Base-by-base conservation (phyloP, 2,329 filamentous ascomycete species). In the Ustulina deusta region DNA sequence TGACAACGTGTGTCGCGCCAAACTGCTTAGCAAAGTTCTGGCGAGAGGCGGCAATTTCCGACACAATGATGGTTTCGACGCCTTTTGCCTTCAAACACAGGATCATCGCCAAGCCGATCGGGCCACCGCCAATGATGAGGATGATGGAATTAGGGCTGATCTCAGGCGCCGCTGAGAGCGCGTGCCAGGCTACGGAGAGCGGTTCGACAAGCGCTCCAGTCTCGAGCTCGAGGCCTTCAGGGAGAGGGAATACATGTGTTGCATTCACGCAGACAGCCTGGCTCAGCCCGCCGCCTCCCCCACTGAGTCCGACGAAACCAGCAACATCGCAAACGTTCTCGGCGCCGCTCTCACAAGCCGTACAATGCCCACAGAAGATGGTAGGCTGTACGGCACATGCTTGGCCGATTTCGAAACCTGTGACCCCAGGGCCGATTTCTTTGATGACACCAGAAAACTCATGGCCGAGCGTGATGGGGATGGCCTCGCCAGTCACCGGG, bases 381-480 rank as follows among this genome's bases (percentile, higher is more conserved):
- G 61, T 63, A n/a, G 61, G 61, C 34, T 63, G 61, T 6, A 63
- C 34, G 32, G 42, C 40, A n/a, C 61, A 63, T 34, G 32, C 32
- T n/a, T 63, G 61, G 17, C 61, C 61, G 6, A 63, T 17, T 5
- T 51, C 6, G 34, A 63, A 63, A 4, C 61, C 61, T 10, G 61
- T 42, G 44, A 63, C 61, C n/a, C 34, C 61, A 15, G 61, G 42
- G 7, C 61, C 61, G 13, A 64, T 58, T 15, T 64, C 61, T 20
- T n/a, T 58, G 2, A 64, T 52, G 25, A 64, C 46, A 15, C 61
- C 61, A 2, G 61, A 64, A 6, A 64, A 64, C 46, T 64, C 61
- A 20, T 64, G 61, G 44, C 61, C 61, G 36, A 64, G 61, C 6
- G 61, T 64, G 34, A 64, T n/a, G n/a, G 61, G 61, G 15, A 64